Evolutionary conservation across 768 basidiomycete species (phyloP).

Genomic region (Suillus brevipes): DNA sequence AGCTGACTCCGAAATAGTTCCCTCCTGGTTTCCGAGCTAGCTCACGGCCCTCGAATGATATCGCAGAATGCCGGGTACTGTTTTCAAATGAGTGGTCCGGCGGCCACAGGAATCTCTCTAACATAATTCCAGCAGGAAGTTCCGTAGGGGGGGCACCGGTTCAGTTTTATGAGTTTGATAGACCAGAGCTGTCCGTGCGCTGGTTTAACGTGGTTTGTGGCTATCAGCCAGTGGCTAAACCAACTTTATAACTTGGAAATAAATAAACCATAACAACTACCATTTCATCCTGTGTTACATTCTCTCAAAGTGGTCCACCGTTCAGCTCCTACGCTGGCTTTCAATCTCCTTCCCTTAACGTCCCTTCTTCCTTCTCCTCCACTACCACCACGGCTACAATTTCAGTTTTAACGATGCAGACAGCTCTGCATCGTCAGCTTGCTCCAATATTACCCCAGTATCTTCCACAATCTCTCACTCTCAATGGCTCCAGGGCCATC

Average conservation of each 20-base stretch:
- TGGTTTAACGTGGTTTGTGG: slow-evolving; percentile 1
- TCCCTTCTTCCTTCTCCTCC: slow-evolving; percentile 17
- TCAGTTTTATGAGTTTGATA: background rate
- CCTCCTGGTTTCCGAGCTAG: background rate
- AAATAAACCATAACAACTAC: slow-evolving; percentile 33
- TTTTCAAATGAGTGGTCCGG: background rate
- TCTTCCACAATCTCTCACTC: slow-evolving; percentile 55
- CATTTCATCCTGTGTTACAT: slow-evolving; percentile 34
- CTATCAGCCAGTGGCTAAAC: slow-evolving; percentile 15
- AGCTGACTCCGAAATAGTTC: background rate
- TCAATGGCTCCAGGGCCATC: slow-evolving; percentile 38
- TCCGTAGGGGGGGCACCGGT: background rate
- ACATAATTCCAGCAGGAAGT: background rate
- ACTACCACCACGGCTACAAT: slow-evolving; percentile 56
- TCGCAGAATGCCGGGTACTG: background rate
- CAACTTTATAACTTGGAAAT: background rate
- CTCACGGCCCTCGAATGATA: background rate
- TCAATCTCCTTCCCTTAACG: slow-evolving; percentile 31
- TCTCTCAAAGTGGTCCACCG: slow-evolving; percentile 32
- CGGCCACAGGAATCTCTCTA: background rate
- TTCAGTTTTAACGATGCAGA: slow-evolving; percentile 62
- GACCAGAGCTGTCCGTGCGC: slow-evolving; percentile 2
- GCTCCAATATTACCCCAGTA: slow-evolving; percentile 65
- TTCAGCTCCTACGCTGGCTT: slow-evolving; percentile 38
- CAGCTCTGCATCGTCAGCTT: slow-evolving; percentile 64